phyloP scores from a whole-genome alignment of 2,329 filamentous ascomycete species.

The Arthrinium phaeospermum region DNA sequence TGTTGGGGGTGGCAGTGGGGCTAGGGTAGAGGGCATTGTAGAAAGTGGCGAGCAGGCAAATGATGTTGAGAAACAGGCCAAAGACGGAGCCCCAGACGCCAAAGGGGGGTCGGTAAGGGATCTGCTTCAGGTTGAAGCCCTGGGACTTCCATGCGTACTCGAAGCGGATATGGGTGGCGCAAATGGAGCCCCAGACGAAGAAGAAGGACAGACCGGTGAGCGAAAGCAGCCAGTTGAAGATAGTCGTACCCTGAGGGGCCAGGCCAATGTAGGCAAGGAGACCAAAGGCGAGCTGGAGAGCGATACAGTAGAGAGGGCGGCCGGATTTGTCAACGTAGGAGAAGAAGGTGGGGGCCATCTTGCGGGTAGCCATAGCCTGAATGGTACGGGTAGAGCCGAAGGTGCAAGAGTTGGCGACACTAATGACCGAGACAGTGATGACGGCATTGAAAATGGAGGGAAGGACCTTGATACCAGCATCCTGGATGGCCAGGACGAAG shows the following conservation, averaged over 20 bases:
- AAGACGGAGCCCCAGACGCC: conserved; percentile 74
- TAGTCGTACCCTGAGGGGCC: conserved; percentile 46
- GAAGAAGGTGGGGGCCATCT: conserved; percentile 61
- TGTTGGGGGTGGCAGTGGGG: conserved; percentile 40
- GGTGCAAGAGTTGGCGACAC: conserved; percentile 57
- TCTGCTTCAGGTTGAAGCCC: conserved; percentile 56
- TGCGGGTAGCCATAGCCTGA: conserved; percentile 53
- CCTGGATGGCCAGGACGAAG: conserved; percentile 57
- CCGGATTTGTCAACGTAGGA: conserved; percentile 66
- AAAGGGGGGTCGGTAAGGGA: conserved; percentile 52
- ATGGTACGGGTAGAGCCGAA: conserved; percentile 58
- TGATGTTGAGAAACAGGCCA: conserved; percentile 67
- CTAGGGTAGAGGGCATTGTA: conserved; percentile 66
- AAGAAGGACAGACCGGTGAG: conserved; percentile 75
- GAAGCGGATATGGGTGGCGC: conserved; percentile 70
- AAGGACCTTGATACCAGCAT: conserved; percentile 55
- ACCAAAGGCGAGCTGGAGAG: conserved; percentile 60
- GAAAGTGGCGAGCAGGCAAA: conserved; percentile 75
- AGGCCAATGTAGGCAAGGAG: conserved; percentile 63
- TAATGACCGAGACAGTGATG: conserved; percentile 57
- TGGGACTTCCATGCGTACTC: conserved; percentile 64
- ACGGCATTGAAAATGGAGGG: conserved; percentile 61
- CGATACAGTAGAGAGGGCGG: conserved; percentile 62
- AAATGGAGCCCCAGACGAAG: conserved; percentile 77
- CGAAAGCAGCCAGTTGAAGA: conserved; percentile 71